Conservation (phyloP, 2,329 filamentous ascomycete genomes). For the Alternaria brassicicola region DNA sequence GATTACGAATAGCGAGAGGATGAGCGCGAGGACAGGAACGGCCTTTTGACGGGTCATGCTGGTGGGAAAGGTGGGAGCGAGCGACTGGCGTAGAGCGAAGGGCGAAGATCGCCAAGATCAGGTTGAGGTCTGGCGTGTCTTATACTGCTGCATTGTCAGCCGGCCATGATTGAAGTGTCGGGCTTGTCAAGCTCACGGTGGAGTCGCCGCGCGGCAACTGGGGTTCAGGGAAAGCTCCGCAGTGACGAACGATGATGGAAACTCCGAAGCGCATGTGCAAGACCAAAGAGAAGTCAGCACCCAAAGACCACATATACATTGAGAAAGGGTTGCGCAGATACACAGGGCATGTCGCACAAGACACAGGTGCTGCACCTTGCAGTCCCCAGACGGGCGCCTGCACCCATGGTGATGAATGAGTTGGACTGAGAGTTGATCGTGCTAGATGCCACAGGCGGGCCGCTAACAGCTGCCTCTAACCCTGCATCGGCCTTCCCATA, state of each 20-base stretch:
- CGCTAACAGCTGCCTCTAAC: slow-evolving; percentile 1
- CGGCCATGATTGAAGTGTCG: neutral
- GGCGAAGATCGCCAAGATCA: neutral
- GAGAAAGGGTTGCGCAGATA: neutral
- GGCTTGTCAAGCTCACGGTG: slow-evolving; percentile 16
- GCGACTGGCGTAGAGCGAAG: slow-evolving; percentile 1
- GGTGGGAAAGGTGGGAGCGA: slow-evolving; percentile 4
- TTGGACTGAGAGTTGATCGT: slow-evolving; percentile 3
- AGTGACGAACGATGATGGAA: neutral
- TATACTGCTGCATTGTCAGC: slow-evolving; percentile 9
- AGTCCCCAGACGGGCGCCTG: slow-evolving; percentile 10
- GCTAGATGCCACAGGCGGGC: slow-evolving; percentile 1
- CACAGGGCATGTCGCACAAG: slow-evolving; percentile 4
- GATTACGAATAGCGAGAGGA: slow-evolving; percentile 41
- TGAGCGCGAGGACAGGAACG: slow-evolving; percentile 40
- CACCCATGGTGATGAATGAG: slow-evolving; percentile 6
- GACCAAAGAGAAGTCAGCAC: neutral
- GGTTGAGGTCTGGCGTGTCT: neutral
- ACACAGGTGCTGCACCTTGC: slow-evolving; percentile 4
- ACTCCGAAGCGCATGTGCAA: neutral
- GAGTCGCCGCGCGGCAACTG: slow-evolving; percentile 22
- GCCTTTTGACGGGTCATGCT: slow-evolving; percentile 39
- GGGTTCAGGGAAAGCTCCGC: slow-evolving; percentile 2
- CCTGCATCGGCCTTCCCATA: slow-evolving; percentile 1
- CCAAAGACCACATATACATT: slow-evolving; percentile 2